Percentiles rank a stretch among this genome's conserved stretches.
Evolutionary conservation across 768 basidiomycete genomes (phyloP).

Genomic region (Kwoniella shandongensis): DNA sequence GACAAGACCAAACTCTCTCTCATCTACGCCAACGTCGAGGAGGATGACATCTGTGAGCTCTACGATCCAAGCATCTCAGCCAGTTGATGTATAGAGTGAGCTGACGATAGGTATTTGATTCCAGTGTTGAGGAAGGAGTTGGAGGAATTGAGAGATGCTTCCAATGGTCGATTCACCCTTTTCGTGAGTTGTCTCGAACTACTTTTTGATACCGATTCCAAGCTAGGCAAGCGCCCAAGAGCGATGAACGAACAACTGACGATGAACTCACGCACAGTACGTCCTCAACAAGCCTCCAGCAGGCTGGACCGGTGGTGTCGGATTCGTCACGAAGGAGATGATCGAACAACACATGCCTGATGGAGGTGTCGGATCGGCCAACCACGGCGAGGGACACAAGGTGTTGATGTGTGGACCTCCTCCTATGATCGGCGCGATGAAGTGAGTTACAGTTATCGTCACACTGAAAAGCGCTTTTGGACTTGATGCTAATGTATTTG

Average conservation of each 20-base stretch:
- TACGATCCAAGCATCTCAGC: not conserved
- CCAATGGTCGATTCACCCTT: conserved; percentile 71
- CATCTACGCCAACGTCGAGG: conserved; percentile 94
- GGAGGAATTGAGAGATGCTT: conserved; percentile 67
- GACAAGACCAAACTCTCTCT: conserved; percentile 81
- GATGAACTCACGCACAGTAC: conserved; percentile 55
- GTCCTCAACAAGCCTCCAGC: conserved; percentile 93
- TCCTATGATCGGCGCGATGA: conserved; percentile 77
- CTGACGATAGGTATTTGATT: conserved; percentile 6
- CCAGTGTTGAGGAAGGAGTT: conserved; percentile 76
- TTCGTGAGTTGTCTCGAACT: conserved; percentile 57
- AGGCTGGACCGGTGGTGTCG: conserved; percentile 79
- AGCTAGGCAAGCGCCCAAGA: too few relatives aligned
- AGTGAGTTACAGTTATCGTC: conserved; percentile 57
- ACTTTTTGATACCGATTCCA: too few relatives aligned
- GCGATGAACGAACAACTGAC: too few relatives aligned
- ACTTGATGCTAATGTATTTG: not conserved
- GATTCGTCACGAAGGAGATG: conserved; percentile 90
- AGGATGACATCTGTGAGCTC: conserved; percentile 72
- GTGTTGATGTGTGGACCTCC: conserved; percentile 59
- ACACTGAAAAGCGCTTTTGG: not conserved
- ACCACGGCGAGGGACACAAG: conserved; percentile 47
- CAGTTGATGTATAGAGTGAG: not conserved
- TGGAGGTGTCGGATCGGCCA: conserved; percentile 42
- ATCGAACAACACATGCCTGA: conserved; percentile 76